A percentile compares a stretch with the other conserved stretches of the same genome.
These are phyloP conservation scores for Bathelium albidoporum DNA, from an alignment of 495 filamentous ascomycete genomes.

Conservation along the genomic window DNA sequence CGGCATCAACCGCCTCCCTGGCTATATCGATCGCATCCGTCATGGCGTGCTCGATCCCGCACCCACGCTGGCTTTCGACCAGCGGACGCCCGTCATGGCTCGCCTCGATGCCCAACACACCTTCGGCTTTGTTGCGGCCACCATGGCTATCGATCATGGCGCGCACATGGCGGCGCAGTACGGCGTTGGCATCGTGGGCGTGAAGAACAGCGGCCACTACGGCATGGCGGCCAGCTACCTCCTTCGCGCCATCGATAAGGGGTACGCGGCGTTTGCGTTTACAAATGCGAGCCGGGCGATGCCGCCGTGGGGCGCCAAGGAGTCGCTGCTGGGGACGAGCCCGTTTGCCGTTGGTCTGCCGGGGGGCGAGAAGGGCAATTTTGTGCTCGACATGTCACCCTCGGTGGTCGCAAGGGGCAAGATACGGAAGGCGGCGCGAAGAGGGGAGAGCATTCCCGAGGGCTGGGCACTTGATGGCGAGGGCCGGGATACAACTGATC, in stretches of 20 bases:
- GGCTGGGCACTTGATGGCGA: conserved; percentile 27
- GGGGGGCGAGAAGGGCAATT: conserved; percentile 7
- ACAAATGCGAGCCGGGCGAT: conserved; percentile 25
- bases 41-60: conserved; percentile 19
- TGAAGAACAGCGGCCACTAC: conserved; percentile 24
- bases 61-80: conserved; percentile 15
- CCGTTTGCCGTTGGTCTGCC: conserved; percentile 23
- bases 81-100: conserved; percentile 25
- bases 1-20: conserved; percentile 22
- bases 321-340: conserved; percentile 21
- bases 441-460: conserved; percentile 25
- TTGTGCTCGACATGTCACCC: conserved; percentile 11
- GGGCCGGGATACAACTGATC: conserved; percentile 23
- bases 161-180: conserved; percentile 18
- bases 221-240: conserved; percentile 27
- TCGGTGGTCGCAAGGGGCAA: conserved; percentile 20
- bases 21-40: conserved; percentile 20
- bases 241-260: conserved; percentile 18
- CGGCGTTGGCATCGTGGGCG: conserved; percentile 26
- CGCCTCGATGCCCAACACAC: conserved; percentile 25
- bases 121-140: conserved; percentile 27
- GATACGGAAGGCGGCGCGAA: conserved; percentile 23
- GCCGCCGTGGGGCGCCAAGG: conserved; percentile 25
- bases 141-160: conserved; percentile 18
- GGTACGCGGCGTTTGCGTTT: conserved; percentile 23